Evolutionary conservation across 257 asterid species (phyloP), one percentile per base, ranked within the genome.

Genomic region (Solanum megistacrolobum): DNA sequence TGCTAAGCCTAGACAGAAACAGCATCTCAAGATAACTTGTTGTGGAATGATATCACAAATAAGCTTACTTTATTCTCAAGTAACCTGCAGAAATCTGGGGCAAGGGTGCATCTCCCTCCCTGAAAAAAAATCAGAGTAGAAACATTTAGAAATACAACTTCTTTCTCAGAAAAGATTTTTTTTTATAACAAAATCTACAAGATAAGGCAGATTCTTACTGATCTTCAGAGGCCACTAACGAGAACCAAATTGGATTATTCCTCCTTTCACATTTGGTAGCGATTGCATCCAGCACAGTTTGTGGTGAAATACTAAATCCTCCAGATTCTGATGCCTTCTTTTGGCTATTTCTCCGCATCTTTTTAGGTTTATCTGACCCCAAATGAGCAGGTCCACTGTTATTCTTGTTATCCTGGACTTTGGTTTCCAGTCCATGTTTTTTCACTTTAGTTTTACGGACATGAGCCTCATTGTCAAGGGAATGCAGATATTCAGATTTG

Each of bases 51-150:
- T 78, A 84, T 41, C 66, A 87, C 48, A 55, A 55, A 48, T 62
- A 38, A 38, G 90, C 97, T 93, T 89, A 95, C 99, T 96, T 96
- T 87, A 96, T 94, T 93, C 98, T 94, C 89, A 96, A 91, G 93
- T 94, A 96, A 88, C 94, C 93, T 43, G 98, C 94, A 89, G 99
- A 91, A 90, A 95, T 92, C 92, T 96, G 99, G 79, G 99, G 98
- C 96, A 95, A 90, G 84, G 95, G 92, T 58, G 89, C 89, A 92
- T 90, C 93, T 74, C 94, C 95, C 84, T 90, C 98, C 96, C 99
- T 96, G 93, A 87, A 92, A 91, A 78, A 83, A 75, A 78, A 12
- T 27, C 29, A 55, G 89, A 87, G 52, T 20, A 48, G 38, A 48
- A 82, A 31, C 86, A 82, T 48, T 29, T 82, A 55, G 35, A 81